phyloP scores from a whole-genome alignment of 1,284 basidiomycete genomes.

The Trichosporon ovoides region DNA sequence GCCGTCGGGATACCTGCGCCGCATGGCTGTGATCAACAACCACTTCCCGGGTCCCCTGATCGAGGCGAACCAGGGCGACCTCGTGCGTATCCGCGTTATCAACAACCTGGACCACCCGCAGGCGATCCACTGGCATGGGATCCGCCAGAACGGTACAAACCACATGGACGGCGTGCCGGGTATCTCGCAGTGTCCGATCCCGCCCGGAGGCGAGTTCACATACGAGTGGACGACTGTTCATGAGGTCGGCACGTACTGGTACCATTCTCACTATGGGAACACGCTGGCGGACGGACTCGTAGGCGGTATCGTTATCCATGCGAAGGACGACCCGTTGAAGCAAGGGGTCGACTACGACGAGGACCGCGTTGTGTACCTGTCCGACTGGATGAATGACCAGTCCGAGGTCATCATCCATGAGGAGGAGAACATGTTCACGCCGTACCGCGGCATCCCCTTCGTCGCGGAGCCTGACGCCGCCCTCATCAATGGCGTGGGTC shows the following conservation, averaged over 20 bases:
- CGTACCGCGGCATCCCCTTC: slow-evolving; percentile 8
- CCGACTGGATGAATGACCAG: slow-evolving; percentile 29
- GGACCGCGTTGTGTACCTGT: slow-evolving; percentile 26
- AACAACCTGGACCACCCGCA: slow-evolving; percentile 27
- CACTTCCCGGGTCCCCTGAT: slow-evolving; percentile 30
- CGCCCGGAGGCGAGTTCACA: slow-evolving; percentile 51
- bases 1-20: slow-evolving; percentile 11
- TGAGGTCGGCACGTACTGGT: slow-evolving; percentile 38
- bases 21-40: slow-evolving; percentile 12
- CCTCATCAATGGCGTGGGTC: slow-evolving; percentile 31
- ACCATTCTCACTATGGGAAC: slow-evolving; percentile 35
- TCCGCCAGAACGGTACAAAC: slow-evolving; percentile 28
- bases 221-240: slow-evolving; percentile 43
- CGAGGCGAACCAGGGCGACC: slow-evolving; percentile 36
- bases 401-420: slow-evolving; percentile 23
- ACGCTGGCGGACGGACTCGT: slow-evolving; percentile 33
- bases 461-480: slow-evolving; percentile 20
- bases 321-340: slow-evolving; percentile 25
- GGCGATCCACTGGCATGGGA: slow-evolving; percentile 37
- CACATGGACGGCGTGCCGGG: slow-evolving; percentile 37
- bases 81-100: slow-evolving; percentile 25
- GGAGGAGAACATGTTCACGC: neutral
- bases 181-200: slow-evolving; percentile 53
- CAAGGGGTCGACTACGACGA: slow-evolving; percentile 28
- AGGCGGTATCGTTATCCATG: slow-evolving; percentile 32